Base-by-base conservation (phyloP, 352 stramenopile genomes). In the Globisporangium parvum region DNA sequence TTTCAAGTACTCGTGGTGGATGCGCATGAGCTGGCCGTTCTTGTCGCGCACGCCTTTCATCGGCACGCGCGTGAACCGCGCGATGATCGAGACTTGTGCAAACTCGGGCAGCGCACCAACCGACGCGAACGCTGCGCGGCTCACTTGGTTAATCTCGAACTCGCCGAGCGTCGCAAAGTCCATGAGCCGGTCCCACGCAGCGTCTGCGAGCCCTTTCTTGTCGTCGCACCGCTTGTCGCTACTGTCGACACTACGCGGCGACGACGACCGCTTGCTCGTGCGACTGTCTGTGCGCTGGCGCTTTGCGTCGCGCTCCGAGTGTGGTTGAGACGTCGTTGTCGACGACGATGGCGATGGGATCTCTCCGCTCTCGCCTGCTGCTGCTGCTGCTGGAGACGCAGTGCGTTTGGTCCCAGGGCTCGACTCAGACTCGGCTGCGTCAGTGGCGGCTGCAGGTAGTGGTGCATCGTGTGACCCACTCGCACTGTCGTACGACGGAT, bases 121-220 rank as follows among this genome's bases (percentile, higher is more conserved):
- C 1, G 75, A 79, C 37, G 82, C 66, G 54, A 91, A 84, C 9
- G 79, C 77, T 45, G 78, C 71, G 28, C 80, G 77, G 56, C 79
- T 91, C 18, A 93, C 75, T 70, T 93, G 80, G 8, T 80, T 74
- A 5, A 93, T 58, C 21, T 62, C 56, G 44, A 93, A 93, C 26
- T 69, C 64, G 1, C 50, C 69, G 23, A 57, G 24, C 2, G 73
- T 73, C 62, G 90, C 71, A 47, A 89, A 88, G 48, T 91, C 81
- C 68, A 86, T 77, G 6, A 93, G 70, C 4, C 80, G 83, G 50
- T 91, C 81, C 79, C 77, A 93, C 3, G 80, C 79, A 8, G 76
- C 70, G 42, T 77, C 69, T 26, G 72, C 63, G 8, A 93, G 66
- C 5, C 80, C 80, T 42, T 85, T 82, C 49, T 75, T 67, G 39